phyloP scores from a whole-genome alignment of 2,329 filamentous ascomycete genomes.

The Microcyclospora tardicrescens region DNA sequence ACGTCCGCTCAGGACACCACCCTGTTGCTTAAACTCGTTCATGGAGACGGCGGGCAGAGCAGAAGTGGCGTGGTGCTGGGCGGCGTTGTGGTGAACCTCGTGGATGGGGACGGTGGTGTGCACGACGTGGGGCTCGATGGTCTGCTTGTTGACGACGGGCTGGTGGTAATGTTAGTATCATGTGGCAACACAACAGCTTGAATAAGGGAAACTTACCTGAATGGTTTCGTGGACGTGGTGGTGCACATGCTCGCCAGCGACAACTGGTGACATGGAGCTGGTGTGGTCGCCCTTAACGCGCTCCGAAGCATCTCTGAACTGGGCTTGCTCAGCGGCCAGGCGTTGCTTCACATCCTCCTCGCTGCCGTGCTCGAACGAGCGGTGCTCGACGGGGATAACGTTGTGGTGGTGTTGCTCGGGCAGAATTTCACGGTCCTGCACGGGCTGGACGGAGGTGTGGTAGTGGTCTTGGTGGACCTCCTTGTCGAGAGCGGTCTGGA shows the following conservation, averaged over 20 bases:
- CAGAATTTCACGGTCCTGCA: conserved; percentile 35
- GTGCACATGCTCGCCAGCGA: conserved; percentile 47
- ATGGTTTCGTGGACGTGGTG: conserved; percentile 56
- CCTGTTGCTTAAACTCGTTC: conserved; percentile 47
- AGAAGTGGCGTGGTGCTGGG: conserved; percentile 53
- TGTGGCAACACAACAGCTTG: not conserved
- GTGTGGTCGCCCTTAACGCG: conserved; percentile 39
- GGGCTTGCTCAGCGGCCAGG: conserved; percentile 40
- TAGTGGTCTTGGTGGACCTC: conserved; percentile 62
- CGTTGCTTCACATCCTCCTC: conserved; percentile 33
- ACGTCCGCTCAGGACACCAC: conserved; percentile 41
- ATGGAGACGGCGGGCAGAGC: conserved; percentile 52
- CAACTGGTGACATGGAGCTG: conserved; percentile 33
- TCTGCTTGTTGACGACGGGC: conserved; percentile 29
- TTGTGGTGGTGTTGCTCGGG: conserved; percentile 53
- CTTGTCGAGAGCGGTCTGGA: conserved; percentile 50
- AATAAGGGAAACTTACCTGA: conserved; percentile 46
- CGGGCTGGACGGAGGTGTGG: conserved; percentile 55
- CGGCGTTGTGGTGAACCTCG: conserved; percentile 55
- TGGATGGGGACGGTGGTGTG: conserved; percentile 63
- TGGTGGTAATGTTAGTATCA: not conserved
- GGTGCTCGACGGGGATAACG: conserved; percentile 45
- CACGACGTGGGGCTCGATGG: conserved; percentile 50
- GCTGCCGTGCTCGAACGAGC: conserved; percentile 49
- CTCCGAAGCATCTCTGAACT: conserved; percentile 40